These are phyloP conservation scores for Pseudevernia furfuracea DNA, from an alignment of 495 filamentous ascomycete species.

Conservation along the genomic window DNA sequence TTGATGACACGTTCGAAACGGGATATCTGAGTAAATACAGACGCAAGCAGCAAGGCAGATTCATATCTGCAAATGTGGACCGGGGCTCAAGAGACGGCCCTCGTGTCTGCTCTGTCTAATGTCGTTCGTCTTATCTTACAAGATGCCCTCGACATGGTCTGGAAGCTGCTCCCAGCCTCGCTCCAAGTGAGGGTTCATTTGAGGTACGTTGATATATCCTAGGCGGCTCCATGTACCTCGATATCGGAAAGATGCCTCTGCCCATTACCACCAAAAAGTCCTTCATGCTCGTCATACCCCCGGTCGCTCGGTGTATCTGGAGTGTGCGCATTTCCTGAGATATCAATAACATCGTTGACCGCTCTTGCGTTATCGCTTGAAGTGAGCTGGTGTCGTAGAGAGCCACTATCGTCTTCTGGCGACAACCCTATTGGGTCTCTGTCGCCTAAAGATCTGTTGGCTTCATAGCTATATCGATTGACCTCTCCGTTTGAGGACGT, in stretches of 20 bases:
- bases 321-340: constrained; percentile 8
- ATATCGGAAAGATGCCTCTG: neutral
- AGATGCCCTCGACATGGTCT: neutral
- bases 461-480: neutral
- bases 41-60: neutral
- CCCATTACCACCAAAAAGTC: neutral
- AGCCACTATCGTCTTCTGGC: neutral
- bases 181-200: neutral
- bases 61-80: neutral
- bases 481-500: neutral
- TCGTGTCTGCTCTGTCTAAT: neutral
- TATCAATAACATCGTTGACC: neutral
- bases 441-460: neutral
- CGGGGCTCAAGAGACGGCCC: neutral
- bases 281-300: constrained; percentile 5
- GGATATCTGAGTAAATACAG: neutral
- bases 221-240: constrained; percentile 13
- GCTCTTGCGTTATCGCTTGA: neutral
- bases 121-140: neutral
- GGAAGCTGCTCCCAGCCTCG: neutral
- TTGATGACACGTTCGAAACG: neutral
- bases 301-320: constrained; percentile 4
- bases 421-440: neutral
- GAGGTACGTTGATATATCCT: neutral
- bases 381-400: constrained; percentile 4